Conservation (phyloP, 768 basidiomycete genomes). For the Pisolithus marmoratus region DNA sequence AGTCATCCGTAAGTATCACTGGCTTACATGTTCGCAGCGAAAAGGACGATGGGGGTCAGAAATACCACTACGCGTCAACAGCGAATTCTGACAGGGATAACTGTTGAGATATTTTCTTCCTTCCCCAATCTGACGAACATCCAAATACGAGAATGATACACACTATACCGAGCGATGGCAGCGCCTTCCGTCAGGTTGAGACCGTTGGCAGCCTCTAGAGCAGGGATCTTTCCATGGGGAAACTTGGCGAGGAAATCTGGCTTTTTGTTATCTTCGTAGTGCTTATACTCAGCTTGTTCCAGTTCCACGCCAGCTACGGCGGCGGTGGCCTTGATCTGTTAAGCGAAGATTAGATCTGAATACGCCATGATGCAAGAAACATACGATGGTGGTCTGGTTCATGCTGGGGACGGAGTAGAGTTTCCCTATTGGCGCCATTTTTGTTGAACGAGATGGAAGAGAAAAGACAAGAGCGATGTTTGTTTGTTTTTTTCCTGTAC, state of each 20-base stretch:
- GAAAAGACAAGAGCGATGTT: conserved; percentile 5
- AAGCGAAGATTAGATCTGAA: conserved; percentile 5
- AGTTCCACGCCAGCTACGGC: conserved; percentile 56
- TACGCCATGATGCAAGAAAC: conserved; percentile 1
- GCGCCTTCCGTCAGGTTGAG: conserved; percentile 71
- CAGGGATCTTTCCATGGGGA: conserved; percentile 80
- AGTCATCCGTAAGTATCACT: background rate
- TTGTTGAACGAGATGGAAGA: conserved; percentile 19
- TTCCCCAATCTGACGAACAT: conserved; percentile 9
- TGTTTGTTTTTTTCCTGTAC: conserved; percentile 4
- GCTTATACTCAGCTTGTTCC: conserved; percentile 48
- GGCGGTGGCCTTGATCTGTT: conserved; percentile 49
- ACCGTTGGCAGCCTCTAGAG: conserved; percentile 70
- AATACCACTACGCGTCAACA: conserved; percentile 41
- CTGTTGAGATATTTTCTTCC: conserved; percentile 41
- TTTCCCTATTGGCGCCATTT: conserved; percentile 59
- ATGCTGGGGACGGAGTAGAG: conserved; percentile 49
- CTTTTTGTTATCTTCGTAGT: conserved; percentile 62
- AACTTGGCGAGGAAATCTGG: conserved; percentile 72
- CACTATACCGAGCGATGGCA: conserved; percentile 86
- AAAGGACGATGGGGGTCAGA: conserved; percentile 8
- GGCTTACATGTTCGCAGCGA: background rate
- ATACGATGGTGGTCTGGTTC: conserved; percentile 43
- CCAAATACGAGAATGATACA: conserved; percentile 34
- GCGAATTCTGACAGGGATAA: conserved; percentile 69